These are phyloP conservation scores for Suillus alpinus DNA, from an alignment of 768 basidiomycete genomes.

Conservation along the genomic window DNA sequence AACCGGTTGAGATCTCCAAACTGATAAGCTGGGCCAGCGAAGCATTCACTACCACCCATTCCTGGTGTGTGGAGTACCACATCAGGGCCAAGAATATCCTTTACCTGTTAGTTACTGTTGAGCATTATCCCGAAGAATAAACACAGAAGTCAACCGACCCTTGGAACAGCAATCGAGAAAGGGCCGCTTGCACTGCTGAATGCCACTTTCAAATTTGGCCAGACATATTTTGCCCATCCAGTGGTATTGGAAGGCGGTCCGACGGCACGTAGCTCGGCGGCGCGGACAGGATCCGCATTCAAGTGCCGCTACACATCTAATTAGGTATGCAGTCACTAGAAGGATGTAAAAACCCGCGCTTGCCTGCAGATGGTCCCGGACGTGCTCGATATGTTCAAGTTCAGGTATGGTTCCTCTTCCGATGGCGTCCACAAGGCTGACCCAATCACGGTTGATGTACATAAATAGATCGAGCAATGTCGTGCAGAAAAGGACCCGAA, in stretches of 20 bases:
- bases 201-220: slow-evolving; percentile 14
- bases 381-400: slow-evolving; percentile 14
- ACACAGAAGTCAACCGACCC: slow-evolving; percentile 1
- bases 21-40: slow-evolving; percentile 1
- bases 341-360: background rate
- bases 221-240: slow-evolving; percentile 18
- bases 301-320: slow-evolving; percentile 11
- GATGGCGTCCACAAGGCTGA: slow-evolving; percentile 12
- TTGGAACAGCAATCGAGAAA: slow-evolving; percentile 14
- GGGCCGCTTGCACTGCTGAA: slow-evolving; percentile 19
- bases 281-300: slow-evolving; percentile 12
- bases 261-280: slow-evolving; percentile 13
- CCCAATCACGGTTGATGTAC: slow-evolving; percentile 21
- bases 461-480: slow-evolving; percentile 21
- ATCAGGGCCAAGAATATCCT: slow-evolving; percentile 13
- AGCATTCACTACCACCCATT: slow-evolving; percentile 15
- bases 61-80: slow-evolving; percentile 6
- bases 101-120: slow-evolving; percentile 8
- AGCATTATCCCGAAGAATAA: background rate
- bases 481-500: slow-evolving; percentile 14
- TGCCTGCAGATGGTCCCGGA: slow-evolving; percentile 19
- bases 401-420: slow-evolving; percentile 17
- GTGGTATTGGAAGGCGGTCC: slow-evolving; percentile 9
- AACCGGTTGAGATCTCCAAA: slow-evolving; percentile 10
- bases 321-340: background rate